Conservation (phyloP, 2,329 filamentous ascomycete genomes). For the Aspergillus aculeatinus region DNA sequence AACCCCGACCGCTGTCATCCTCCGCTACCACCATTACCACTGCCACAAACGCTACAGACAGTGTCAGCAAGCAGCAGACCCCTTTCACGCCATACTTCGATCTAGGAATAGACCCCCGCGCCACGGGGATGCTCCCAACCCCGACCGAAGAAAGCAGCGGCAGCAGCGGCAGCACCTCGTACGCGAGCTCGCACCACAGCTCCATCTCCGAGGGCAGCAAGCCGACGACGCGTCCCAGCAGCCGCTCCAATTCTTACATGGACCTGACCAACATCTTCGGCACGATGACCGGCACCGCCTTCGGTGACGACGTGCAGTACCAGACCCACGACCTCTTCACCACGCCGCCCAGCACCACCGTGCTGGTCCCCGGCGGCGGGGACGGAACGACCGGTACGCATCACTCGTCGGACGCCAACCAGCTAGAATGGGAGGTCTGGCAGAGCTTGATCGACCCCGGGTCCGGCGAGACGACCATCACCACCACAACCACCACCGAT, state of each 20-base stretch:
- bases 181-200: neutral
- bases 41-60: no score
- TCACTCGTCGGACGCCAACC: neutral
- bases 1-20: no score
- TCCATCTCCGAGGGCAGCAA: neutral
- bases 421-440: neutral
- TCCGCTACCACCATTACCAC: no score
- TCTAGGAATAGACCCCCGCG: neutral
- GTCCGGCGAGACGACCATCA: neutral
- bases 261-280: neutral
- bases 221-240: neutral
- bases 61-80: neutral
- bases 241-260: neutral
- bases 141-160: neutral
- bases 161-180: neutral
- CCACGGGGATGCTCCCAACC: neutral
- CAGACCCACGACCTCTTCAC: neutral
- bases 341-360: neutral
- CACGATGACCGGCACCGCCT: neutral
- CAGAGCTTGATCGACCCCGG: neutral
- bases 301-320: neutral
- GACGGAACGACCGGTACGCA: neutral
- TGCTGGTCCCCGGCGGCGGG: neutral
- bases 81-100: neutral
- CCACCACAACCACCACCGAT: neutral